Base-by-base conservation (phyloP, 495 filamentous ascomycete species). In the Chaetomidium leptoderma region DNA sequence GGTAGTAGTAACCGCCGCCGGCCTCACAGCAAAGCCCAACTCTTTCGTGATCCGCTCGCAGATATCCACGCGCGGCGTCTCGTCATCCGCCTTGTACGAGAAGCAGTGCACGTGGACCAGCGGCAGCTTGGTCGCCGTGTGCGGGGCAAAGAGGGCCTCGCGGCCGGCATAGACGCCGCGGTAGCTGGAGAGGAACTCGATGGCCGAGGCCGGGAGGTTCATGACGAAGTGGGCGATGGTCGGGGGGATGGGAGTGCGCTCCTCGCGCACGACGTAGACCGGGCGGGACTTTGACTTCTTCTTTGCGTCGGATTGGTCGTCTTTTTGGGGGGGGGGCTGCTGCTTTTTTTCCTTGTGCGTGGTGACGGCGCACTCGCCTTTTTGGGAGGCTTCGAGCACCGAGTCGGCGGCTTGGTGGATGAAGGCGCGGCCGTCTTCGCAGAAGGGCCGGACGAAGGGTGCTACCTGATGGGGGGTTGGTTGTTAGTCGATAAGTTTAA, bases 61-160 rank as follows among this genome's bases (percentile, higher is more conserved):
- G 61, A 95, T 86, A 63, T 89, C 81, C 7, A 78, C 53, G 13
- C 67, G 47, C 16, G 73, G 65, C 47, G 66, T 72, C 59, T 89
- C 87, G 59, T 87, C 82, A 9, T 87, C 86, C 21, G 80, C 83
- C 70, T 93, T 89, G 27, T 84, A 80, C 1, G 80, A 84, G 76
- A 96, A 96, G 75, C 89, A 92, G 74, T 98, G 87, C 30, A 93
- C 90, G 64, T 98, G 95, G 23, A 98, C 74, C 76, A 92, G 78
- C 1, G 93, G 93, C 48, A 97, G 72, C 47, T 74, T 73, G 4
- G 70, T 74, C 7, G 60, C 57, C 5, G 81, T 84, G 40, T 83
- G 68, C 0, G 87, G 83, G 17, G 72, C 69, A 62, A 95, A 92
- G 2, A 90, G 76, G 3, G 72, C 48, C 63, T 89, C 86, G 26